Base-by-base conservation (phyloP, 176 grass and related monocot genomes). In the Zea mays region DNA sequence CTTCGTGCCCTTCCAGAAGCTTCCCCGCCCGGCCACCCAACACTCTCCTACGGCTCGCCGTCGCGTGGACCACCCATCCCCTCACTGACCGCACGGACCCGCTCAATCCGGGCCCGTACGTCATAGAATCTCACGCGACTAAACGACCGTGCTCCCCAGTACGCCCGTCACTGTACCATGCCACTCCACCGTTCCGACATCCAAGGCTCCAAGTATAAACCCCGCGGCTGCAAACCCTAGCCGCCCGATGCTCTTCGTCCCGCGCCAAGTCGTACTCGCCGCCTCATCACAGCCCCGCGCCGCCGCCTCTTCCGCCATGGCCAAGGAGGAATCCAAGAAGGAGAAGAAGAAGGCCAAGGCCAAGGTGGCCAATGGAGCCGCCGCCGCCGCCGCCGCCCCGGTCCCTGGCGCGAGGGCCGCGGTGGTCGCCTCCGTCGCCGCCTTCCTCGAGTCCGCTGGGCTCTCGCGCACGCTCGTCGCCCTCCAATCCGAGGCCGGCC, bases 371-470 rank as follows among this genome's bases (percentile, higher is more conserved):
- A 85, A 85, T 79, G 44, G 34, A 11, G 40, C 75, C 10, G 65
- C 41, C 4, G 46, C 66, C 88, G 67, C 89, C 49, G 83, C 85
- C 69, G 83, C 85, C 69, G 90, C 82, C 16, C 36, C 16, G 14
- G 69, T 87, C 6, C 38, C 35, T 16, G 69, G 27, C 34, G 34
- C 51, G n/a, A 50, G 75, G 46, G 60, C 79, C 37, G 60, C 51
- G 46, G 88, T 92, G 33, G 71, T 97, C 19, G 74, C 76, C 86
- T 83, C 91, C 51, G 87, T 98, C 72, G 91, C 91, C 0, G 81
- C 85, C 14, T 98, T 98, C 73, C 86, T 98, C 64, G 83, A 94
- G 70, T 63, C 70, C 47, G 86, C 78, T 39, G 87, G 87, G 13
- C 88, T 94, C 81, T 67, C 78, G 50, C 90, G 64, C 64, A 71